phyloP scores from a whole-genome alignment of 1,284 basidiomycete species.

The Cryptococcus wingfieldii region DNA sequence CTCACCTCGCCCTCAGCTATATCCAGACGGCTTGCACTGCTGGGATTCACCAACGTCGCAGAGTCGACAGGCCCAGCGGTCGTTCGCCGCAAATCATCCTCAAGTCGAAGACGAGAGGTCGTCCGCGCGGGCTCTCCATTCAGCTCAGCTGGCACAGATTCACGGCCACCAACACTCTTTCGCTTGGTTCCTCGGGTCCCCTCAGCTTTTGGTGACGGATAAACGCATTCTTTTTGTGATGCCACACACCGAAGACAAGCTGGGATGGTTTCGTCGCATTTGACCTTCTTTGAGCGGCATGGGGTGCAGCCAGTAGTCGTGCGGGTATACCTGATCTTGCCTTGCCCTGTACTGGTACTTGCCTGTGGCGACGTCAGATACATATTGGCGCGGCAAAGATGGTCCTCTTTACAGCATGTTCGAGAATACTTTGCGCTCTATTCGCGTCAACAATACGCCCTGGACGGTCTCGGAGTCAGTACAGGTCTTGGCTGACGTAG shows the following conservation, averaged over 20 bases:
- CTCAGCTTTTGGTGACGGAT: constrained; percentile 7
- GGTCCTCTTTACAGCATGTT: constrained; percentile 11
- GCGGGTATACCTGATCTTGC: constrained; percentile 19
- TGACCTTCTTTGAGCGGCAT: constrained; percentile 26
- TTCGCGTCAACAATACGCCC: constrained; percentile 29
- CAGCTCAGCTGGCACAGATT: not conserved
- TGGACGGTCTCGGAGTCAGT: not conserved
- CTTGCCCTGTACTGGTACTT: not conserved
- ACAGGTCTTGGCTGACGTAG: not conserved
- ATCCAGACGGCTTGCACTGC: no score
- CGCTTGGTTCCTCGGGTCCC: constrained; percentile 8
- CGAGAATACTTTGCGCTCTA: constrained; percentile 17
- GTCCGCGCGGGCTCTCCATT: constrained; percentile 1
- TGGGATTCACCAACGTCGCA: no score
- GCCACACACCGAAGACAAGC: constrained; percentile 25
- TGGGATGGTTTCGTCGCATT: constrained; percentile 29
- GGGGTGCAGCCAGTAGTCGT: constrained; percentile 22
- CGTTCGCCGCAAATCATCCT: not conserved
- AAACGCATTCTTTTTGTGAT: constrained; percentile 20
- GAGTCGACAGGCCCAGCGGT: not conserved
- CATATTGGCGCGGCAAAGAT: not conserved
- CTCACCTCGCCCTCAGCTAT: not conserved
- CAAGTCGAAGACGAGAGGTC: not conserved
- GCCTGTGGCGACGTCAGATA: not conserved
- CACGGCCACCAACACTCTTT: not conserved